These are phyloP conservation scores for Lavandula angustifolia DNA, from an alignment of 257 asterid species.

Conservation along the genomic window DNA sequence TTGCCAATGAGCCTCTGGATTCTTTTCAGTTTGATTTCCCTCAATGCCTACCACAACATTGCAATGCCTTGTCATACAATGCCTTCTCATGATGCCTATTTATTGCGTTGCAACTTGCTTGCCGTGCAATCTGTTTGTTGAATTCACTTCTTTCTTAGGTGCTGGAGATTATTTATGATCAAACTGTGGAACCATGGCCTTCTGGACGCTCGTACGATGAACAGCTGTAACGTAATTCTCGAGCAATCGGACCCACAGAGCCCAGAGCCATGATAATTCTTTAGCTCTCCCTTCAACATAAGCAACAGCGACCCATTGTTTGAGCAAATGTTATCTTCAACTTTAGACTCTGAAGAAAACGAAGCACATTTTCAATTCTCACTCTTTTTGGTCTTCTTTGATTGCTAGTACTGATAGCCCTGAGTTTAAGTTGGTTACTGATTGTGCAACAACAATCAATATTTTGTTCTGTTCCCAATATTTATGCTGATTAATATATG, in stretches of 20 bases:
- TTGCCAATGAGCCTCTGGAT: neutral
- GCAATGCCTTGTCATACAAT: neutral
- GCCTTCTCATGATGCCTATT: neutral
- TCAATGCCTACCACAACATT: neutral
- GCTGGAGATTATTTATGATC: conserved; percentile 92
- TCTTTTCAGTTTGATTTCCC: neutral
- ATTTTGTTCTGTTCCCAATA: too few relatives aligned
- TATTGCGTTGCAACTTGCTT: neutral
- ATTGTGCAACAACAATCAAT: neutral
- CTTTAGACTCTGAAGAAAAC: neutral
- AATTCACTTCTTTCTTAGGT: conserved; percentile 49
- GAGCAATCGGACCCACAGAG: conserved; percentile 48
- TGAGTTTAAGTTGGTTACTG: conserved; percentile 14
- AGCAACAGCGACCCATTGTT: conserved; percentile 7
- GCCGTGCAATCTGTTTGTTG: neutral
- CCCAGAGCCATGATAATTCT: conserved; percentile 38
- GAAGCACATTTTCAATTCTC: neutral
- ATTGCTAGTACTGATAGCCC: neutral
- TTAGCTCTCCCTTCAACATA: conserved; percentile 8
- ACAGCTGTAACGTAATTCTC: conserved; percentile 63
- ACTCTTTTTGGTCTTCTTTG: neutral
- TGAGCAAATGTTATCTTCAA: neutral
- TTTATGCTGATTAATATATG: too few relatives aligned
- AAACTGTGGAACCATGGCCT: conserved; percentile 97
- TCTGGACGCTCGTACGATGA: conserved; percentile 78